Conservation (phyloP, 257 asterid genomes). For the Solanum okadae region DNA sequence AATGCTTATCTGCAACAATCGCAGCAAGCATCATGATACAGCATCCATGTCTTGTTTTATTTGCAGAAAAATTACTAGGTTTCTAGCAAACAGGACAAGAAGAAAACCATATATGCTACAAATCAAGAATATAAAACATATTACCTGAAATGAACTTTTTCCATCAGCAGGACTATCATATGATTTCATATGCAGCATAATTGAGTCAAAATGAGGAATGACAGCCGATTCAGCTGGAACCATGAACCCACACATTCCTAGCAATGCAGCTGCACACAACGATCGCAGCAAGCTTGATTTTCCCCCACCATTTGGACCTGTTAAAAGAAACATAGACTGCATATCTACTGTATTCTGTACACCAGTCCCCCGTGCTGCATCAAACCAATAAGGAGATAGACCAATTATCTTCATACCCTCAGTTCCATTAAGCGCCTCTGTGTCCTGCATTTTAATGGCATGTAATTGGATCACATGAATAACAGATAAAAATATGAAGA, state of each 20-base stretch:
- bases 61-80: background rate
- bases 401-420: slow-evolving; percentile 68
- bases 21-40: background rate
- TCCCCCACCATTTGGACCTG: slow-evolving; percentile 99
- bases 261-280: slow-evolving; percentile 84
- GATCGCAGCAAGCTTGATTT: slow-evolving; percentile 91
- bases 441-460: slow-evolving; percentile 31
- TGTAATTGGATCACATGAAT: background rate
- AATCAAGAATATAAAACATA: background rate
- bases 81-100: background rate
- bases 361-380: slow-evolving; percentile 76
- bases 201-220: slow-evolving; percentile 91
- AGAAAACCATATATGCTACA: background rate
- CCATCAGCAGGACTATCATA: slow-evolving; percentile 97
- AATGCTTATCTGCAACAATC: background rate
- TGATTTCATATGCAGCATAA: slow-evolving; percentile 95
- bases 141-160: slow-evolving; percentile 96
- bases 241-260: slow-evolving; percentile 93
- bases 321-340: slow-evolving; percentile 76
- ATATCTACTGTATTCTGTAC: slow-evolving; percentile 68
- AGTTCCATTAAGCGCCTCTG: slow-evolving; percentile 7
- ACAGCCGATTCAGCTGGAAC: slow-evolving; percentile 88
- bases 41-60: background rate
- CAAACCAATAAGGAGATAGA: slow-evolving; percentile 95
- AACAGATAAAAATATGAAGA: background rate